phyloP scores from a whole-genome alignment of 169 alveolate genomes.

The Neospora caninum region DNA sequence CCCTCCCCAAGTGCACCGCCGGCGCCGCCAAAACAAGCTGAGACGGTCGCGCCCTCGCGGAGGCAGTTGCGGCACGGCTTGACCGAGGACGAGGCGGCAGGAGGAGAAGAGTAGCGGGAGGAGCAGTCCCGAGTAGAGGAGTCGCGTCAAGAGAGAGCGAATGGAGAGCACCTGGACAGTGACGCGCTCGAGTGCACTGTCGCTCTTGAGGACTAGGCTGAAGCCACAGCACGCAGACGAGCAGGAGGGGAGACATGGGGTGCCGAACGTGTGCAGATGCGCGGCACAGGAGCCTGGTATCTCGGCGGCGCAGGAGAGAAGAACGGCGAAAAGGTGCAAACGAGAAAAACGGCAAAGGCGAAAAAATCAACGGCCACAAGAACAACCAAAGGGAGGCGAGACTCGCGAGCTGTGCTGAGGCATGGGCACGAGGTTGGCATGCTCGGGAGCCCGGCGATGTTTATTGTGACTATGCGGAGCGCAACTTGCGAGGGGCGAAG shows the following conservation, averaged over 20 bases:
- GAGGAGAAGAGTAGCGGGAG: conserved; percentile 41
- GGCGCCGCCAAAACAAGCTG: neutral
- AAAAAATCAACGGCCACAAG: neutral
- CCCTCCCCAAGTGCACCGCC: neutral
- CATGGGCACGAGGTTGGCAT: neutral
- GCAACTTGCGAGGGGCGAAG: neutral
- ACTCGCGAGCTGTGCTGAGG: neutral
- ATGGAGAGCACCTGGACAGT: conserved; percentile 41
- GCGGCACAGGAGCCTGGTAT: too few species aligned
- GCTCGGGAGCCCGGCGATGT: too few species aligned
- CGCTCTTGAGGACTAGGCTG: conserved; percentile 31
- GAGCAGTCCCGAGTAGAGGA: conserved; percentile 14
- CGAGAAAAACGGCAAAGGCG: neutral
- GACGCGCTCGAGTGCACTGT: conserved; percentile 48
- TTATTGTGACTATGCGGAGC: neutral
- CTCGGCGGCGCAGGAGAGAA: too few species aligned
- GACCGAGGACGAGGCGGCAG: conserved; percentile 16
- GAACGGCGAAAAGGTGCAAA: too few species aligned
- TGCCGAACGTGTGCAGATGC: too few species aligned
- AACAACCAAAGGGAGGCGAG: neutral
- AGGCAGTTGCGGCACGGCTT: neutral
- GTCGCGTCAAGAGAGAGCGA: conserved; percentile 1
- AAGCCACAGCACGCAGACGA: neutral
- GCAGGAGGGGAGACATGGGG: too few species aligned
- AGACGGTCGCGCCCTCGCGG: neutral